These are phyloP conservation scores for Aegle marmelos DNA, from an alignment of 345 rosid genomes.

Conservation along the genomic window DNA sequence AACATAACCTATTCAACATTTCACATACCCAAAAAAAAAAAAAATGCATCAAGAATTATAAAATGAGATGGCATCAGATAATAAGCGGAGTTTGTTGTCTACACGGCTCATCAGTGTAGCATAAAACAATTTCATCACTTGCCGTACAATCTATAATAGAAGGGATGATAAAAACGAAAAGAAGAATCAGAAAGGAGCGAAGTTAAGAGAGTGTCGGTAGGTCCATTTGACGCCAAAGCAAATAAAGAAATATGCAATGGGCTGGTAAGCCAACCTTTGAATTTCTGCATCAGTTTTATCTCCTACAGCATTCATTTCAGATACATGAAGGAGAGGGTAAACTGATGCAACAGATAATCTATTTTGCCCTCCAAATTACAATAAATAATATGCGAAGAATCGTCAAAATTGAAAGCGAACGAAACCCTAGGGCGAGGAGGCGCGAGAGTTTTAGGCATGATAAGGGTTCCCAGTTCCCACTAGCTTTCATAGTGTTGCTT, in stretches of 20 bases:
- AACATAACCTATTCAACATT: background rate
- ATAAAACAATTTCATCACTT: constrained; percentile 46
- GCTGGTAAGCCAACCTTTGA: constrained; percentile 62
- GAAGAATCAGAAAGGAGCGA: too few relatives aligned
- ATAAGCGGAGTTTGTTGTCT: constrained; percentile 48
- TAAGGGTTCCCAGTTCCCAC: background rate
- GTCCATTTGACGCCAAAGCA: constrained; percentile 64
- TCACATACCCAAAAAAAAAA: background rate
- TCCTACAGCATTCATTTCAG: constrained; percentile 29
- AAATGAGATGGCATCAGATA: constrained; percentile 43
- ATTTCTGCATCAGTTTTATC: constrained; percentile 52
- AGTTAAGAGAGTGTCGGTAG: constrained; percentile 27
- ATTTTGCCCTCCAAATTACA: background rate
- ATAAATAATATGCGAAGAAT: background rate
- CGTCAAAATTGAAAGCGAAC: too few relatives aligned
- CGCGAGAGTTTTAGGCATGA: background rate
- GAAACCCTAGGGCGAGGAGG: constrained; percentile 1
- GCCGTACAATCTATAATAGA: constrained; percentile 13
- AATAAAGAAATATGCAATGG: constrained; percentile 32
- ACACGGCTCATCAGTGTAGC: constrained; percentile 47
- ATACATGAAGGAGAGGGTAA: constrained; percentile 38
- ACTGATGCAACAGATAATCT: constrained; percentile 34
- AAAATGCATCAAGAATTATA: background rate
- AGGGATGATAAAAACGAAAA: too few relatives aligned
- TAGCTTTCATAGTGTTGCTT: background rate